Conservation (phyloP, 75 land plant species). For the Pseudotsuga menziesii region DNA sequence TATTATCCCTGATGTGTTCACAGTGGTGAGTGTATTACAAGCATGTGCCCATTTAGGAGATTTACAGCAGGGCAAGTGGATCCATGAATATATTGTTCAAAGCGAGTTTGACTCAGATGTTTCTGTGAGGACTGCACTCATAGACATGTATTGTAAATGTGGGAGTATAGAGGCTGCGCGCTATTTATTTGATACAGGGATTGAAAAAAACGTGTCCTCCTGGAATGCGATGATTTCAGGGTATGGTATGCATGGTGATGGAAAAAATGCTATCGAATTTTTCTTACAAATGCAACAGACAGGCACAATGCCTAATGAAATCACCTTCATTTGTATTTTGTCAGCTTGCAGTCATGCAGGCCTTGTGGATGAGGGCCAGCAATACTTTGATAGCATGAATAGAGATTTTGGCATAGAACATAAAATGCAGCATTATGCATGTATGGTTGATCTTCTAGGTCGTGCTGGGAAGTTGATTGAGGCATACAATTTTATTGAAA, state of each 20-base stretch:
- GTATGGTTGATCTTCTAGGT: slow-evolving; percentile 42
- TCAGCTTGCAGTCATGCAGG: slow-evolving; percentile 52
- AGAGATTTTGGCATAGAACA: slow-evolving; percentile 9
- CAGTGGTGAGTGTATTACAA: neutral
- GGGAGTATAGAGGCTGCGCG: slow-evolving; percentile 18
- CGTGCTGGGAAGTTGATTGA: slow-evolving; percentile 31
- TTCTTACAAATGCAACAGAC: neutral
- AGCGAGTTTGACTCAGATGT: slow-evolving; percentile 12
- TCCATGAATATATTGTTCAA: slow-evolving; percentile 12
- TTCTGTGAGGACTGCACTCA: slow-evolving; percentile 11
- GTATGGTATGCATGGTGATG: slow-evolving; percentile 5
- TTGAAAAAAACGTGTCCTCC: slow-evolving; percentile 1
- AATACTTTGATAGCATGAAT: slow-evolving; percentile 20
- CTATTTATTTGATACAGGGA: slow-evolving; percentile 8
- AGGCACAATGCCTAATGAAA: slow-evolving; percentile 1
- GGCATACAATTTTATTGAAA: slow-evolving; percentile 19
- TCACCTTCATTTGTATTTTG: slow-evolving; percentile 9
- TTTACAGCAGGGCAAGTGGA: slow-evolving; percentile 10
- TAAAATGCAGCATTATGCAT: slow-evolving; percentile 28
- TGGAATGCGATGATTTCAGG: slow-evolving; percentile 27
- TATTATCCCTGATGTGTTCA: slow-evolving; percentile 10
- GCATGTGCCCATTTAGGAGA: slow-evolving; percentile 7
- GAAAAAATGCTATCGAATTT: neutral
- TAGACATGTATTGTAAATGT: slow-evolving; percentile 29
- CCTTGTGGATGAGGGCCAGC: slow-evolving; percentile 23